Percentiles rank a stretch among this genome's conserved stretches.
These are phyloP conservation scores for Dothistroma pini DNA, from an alignment of 2,329 filamentous ascomycete genomes.

Conservation along the genomic window DNA sequence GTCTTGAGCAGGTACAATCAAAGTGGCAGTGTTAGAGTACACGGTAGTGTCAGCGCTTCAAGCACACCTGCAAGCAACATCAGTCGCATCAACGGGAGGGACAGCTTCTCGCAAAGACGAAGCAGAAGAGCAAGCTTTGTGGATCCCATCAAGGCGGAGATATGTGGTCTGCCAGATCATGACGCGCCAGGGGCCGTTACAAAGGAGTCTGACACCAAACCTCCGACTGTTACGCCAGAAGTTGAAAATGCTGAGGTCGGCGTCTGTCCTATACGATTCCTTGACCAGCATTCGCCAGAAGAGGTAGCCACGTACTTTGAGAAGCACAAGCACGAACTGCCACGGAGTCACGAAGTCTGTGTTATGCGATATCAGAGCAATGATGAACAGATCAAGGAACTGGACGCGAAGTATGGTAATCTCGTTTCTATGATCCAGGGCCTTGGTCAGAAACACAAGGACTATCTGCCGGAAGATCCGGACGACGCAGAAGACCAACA, in stretches of 20 bases:
- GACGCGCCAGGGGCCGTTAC: neutral
- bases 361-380: slow-evolving; percentile 85
- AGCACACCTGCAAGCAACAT: slow-evolving; percentile 28
- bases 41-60: slow-evolving; percentile 21
- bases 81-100: slow-evolving; percentile 40
- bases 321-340: slow-evolving; percentile 91
- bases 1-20: slow-evolving; percentile 39
- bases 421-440: slow-evolving; percentile 93
- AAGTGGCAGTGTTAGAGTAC: slow-evolving; percentile 12
- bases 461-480: slow-evolving; percentile 66
- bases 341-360: slow-evolving; percentile 89
- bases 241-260: slow-evolving; percentile 37
- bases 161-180: slow-evolving; percentile 34
- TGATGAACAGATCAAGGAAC: slow-evolving; percentile 75
- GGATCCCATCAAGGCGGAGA: slow-evolving; percentile 38
- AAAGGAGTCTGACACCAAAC: slow-evolving; percentile 5
- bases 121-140: slow-evolving; percentile 31
- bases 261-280: slow-evolving; percentile 87
- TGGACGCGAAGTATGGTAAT: slow-evolving; percentile 92
- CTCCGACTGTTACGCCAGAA: slow-evolving; percentile 13
- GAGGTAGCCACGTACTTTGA: slow-evolving; percentile 93
- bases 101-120: slow-evolving; percentile 37
- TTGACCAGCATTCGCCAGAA: slow-evolving; percentile 88
- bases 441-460: slow-evolving; percentile 79
- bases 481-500: slow-evolving; percentile 46